These are phyloP conservation scores for Stephania japonica DNA, from an alignment of 164 flowering plant genomes.

Conservation along the genomic window DNA sequence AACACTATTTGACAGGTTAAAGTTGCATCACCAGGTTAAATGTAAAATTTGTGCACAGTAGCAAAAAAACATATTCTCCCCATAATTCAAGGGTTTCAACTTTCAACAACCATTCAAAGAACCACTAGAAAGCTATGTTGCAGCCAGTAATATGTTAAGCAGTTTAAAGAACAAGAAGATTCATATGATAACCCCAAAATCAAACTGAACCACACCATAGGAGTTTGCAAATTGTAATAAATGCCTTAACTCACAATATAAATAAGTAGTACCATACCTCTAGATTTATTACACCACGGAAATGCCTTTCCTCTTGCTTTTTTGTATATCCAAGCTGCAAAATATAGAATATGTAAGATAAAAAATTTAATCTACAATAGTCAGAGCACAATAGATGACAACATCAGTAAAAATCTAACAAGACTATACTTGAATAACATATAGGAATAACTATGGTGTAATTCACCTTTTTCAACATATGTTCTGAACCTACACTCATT, in stretches of 20 bases:
- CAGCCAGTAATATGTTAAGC: not conserved
- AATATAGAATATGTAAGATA: not conserved
- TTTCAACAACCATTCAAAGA: no score
- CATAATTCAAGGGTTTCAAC: not conserved
- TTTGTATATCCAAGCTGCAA: conserved; percentile 96
- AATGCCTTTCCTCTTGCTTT: conserved; percentile 90
- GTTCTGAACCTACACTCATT: not conserved
- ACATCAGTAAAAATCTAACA: not conserved
- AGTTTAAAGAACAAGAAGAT: not conserved
- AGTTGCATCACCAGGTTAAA: not conserved
- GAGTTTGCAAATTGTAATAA: not conserved
- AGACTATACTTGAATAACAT: not conserved
- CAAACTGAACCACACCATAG: not conserved
- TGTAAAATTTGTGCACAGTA: not conserved
- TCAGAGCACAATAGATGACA: not conserved
- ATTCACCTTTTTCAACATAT: not conserved
- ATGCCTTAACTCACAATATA: not conserved
- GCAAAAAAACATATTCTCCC: not conserved
- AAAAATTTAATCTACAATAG: not conserved
- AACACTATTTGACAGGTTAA: not conserved
- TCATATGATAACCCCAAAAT: not conserved
- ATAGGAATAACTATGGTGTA: not conserved
- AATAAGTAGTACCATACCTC: conserved; percentile 46
- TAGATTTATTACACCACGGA: conserved; percentile 83
- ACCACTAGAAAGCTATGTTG: not conserved